Base-by-base conservation (phyloP, 768 basidiomycete genomes). In the Crucibulum laeve region DNA sequence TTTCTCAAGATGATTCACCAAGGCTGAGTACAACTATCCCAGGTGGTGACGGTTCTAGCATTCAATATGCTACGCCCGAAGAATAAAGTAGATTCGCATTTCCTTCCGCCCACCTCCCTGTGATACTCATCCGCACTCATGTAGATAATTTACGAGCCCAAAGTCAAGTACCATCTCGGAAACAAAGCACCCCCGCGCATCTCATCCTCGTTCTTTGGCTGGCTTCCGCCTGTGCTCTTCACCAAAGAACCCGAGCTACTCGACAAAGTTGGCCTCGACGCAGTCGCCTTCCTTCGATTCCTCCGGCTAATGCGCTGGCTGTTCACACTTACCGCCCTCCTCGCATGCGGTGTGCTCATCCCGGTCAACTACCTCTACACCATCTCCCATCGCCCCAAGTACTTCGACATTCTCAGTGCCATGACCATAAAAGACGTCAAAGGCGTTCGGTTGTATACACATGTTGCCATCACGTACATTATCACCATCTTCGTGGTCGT, bases 261-360 rank as follows among this genome's bases (percentile, higher is more conserved):
- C 23, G 82, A 87, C 52, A 88, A 87, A 60, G 70, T 90, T 61
- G 95, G 95, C 22, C 80, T 96, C 8, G 96, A 99, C 57, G 95
- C 94, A 0, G 89, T 93, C 38, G 78, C 87, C 18, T 99, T 87
- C 62, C 78, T 99, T 18, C 86, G 95, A 19, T 97, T 98, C 63
- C 77, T 87, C 21, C 84, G 93, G 41, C 79, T 99, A 65, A 74
- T 86, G 57, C 84, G 91, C 15, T 74, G 70, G 63, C 69, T 88
- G 40, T 92, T 91, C 68, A 63, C 75, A 18, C 63, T 66, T 25
- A 70, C 91, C 45, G 82, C 83, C 1, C 38, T 76, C 38, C 68
- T 89, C 34, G 70, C 77, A n/a, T 90, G 88, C 53, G 78, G 64
- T 36, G 67, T 90, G 44, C 81, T 97, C 50, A 74, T 97, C 42